These are phyloP conservation scores for Cercospora sesami DNA, from an alignment of 2,329 filamentous ascomycete species.

Conservation along the genomic window DNA sequence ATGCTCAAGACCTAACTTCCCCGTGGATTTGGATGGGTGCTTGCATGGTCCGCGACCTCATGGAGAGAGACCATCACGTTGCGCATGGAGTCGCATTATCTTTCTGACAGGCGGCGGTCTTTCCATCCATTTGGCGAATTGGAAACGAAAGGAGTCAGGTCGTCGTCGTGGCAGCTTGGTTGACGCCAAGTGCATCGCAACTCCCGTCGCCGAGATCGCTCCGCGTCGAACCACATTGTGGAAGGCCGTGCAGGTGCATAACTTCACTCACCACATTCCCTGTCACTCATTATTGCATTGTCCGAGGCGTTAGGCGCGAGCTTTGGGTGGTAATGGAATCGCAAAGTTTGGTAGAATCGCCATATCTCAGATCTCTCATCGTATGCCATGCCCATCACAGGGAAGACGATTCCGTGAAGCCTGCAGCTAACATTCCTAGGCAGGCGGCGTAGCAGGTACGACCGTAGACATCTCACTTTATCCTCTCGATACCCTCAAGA, in stretches of 20 bases:
- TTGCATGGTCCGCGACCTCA: background rate
- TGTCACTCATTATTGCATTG: constrained; percentile 8
- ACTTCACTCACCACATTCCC: background rate
- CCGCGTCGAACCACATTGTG: background rate
- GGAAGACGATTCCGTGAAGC: background rate
- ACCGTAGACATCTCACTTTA: constrained; percentile 96
- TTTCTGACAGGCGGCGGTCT: background rate
- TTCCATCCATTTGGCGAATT: background rate
- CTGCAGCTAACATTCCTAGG: constrained; percentile 47
- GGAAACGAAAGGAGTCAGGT: background rate
- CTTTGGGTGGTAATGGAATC: constrained; percentile 1
- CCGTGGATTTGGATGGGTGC: background rate
- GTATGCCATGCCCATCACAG: constrained; percentile 36
- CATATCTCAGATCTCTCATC: constrained; percentile 50
- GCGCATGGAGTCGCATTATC: background rate
- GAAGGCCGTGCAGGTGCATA: background rate
- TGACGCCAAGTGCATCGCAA: background rate
- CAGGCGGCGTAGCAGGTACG: constrained; percentile 88
- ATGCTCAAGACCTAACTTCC: background rate
- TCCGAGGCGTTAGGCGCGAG: constrained; percentile 1
- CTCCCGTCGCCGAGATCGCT: constrained; percentile 9
- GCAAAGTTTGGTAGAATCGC: constrained; percentile 43
- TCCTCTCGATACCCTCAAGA: constrained; percentile 98
- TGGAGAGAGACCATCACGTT: background rate
- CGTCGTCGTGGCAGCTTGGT: background rate